Percentiles rank a stretch among this genome's conserved stretches.
Evolutionary conservation across 306 rosid species (phyloP).

Genomic region (Adenanthera pavonina): DNA sequence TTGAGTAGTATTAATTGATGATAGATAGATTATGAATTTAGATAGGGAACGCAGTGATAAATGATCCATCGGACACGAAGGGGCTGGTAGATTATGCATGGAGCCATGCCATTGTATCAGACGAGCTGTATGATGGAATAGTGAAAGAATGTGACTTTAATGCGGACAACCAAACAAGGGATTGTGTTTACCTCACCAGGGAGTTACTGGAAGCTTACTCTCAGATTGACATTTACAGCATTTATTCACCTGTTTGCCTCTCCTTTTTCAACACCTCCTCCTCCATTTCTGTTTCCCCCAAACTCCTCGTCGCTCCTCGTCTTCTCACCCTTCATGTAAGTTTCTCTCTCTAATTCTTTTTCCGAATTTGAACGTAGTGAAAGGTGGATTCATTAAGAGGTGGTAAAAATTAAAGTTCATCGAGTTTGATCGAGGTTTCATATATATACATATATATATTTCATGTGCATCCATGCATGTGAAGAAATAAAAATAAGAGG

Average conservation of each 20-base stretch:
- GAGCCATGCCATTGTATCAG: slow-evolving; percentile 70
- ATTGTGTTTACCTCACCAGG: slow-evolving; percentile 26
- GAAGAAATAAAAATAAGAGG: too few relatives aligned
- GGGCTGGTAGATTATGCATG: slow-evolving; percentile 69
- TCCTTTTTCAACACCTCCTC: not conserved
- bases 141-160: slow-evolving; percentile 40
- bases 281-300: not conserved
- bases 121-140: slow-evolving; percentile 39
- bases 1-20: too few relatives aligned
- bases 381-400: too few relatives aligned
- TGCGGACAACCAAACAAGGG: slow-evolving; percentile 36
- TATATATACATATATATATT: too few relatives aligned
- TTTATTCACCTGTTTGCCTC: slow-evolving; percentile 60
- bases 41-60: slow-evolving; percentile 65
- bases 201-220: slow-evolving; percentile 45
- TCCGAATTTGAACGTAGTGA: too few relatives aligned
- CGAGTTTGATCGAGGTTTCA: too few relatives aligned
- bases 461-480: too few relatives aligned
- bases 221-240: slow-evolving; percentile 56
- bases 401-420: too few relatives aligned
- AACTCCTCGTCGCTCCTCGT: slow-evolving; percentile 49
- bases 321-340: slow-evolving; percentile 60
- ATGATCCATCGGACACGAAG: slow-evolving; percentile 48
- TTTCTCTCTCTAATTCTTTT: not conserved
- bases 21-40: too few relatives aligned